Percentiles rank a stretch among this genome's conserved stretches.
These are phyloP conservation scores for Pseudopithomyces maydicus DNA, from an alignment of 2,329 filamentous ascomycete species.

Conservation along the genomic window DNA sequence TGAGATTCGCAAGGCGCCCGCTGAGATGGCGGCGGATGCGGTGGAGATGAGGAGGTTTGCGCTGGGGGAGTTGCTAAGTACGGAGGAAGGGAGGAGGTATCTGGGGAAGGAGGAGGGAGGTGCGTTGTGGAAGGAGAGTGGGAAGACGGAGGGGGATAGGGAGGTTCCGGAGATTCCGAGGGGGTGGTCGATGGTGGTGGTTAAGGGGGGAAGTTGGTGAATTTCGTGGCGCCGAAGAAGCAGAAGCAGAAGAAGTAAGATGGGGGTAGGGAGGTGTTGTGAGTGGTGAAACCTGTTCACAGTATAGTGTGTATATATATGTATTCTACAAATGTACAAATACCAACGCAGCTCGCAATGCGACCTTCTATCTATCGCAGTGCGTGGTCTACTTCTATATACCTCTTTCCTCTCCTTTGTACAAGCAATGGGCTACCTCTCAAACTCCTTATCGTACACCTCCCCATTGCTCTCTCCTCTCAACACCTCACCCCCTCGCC, in stretches of 20 bases:
- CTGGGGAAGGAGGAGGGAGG: conserved; percentile 45
- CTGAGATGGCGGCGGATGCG: conserved; percentile 30
- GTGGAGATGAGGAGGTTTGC: conserved; percentile 64
- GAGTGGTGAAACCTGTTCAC: no score
- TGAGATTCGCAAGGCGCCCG: conserved; percentile 62
- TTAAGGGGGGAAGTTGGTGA: conserved; percentile 70
- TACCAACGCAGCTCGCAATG: no score
- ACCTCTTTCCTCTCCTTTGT: no score
- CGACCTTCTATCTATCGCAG: no score
- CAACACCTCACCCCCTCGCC: conserved; percentile 19
- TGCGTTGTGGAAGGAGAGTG: conserved; percentile 38
- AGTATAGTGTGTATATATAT: neutral
- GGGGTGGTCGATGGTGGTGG: conserved; percentile 64
- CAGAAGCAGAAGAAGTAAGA: neutral
- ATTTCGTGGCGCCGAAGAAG: conserved; percentile 63
- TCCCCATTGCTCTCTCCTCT: neutral
- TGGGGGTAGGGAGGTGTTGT: neutral
- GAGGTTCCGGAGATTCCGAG: conserved; percentile 17
- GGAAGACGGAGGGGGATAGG: conserved; percentile 10
- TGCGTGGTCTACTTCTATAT: no score
- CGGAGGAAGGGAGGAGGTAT: conserved; percentile 64
- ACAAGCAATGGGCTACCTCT: no score
- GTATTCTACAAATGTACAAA: neutral
- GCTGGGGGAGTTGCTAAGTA: conserved; percentile 63
- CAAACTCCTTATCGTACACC: no score